phyloP scores from a whole-genome alignment of 768 basidiomycete species.

The Pisolithus microcarpus region DNA sequence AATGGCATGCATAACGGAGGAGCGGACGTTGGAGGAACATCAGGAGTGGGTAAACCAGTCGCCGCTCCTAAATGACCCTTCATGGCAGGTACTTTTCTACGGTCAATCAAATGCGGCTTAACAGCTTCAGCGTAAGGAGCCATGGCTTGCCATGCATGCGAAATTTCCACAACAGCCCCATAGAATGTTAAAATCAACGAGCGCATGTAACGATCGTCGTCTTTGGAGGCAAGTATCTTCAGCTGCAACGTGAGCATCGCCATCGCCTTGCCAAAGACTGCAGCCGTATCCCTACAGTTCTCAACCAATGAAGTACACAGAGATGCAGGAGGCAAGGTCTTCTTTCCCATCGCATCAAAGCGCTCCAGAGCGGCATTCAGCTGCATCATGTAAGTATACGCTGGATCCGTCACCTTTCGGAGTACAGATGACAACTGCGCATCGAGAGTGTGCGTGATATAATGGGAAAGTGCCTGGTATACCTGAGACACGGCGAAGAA shows the following conservation, averaged over 20 bases:
- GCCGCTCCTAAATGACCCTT: conserved; percentile 26
- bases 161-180: conserved; percentile 84
- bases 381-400: conserved; percentile 70
- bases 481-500: conserved; percentile 90
- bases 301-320: conserved; percentile 76
- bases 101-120: conserved; percentile 51
- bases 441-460: conserved; percentile 74
- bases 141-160: conserved; percentile 76
- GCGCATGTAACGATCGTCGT: conserved; percentile 83
- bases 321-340: conserved; percentile 56
- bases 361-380: conserved; percentile 85
- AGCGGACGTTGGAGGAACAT: conserved; percentile 22
- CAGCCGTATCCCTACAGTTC: conserved; percentile 76
- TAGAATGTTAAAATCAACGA: conserved; percentile 84
- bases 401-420: conserved; percentile 79
- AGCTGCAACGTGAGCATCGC: conserved; percentile 76
- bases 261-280: conserved; percentile 82
- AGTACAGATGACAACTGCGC: conserved; percentile 77
- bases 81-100: conserved; percentile 28
- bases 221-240: conserved; percentile 60
- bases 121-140: conserved; percentile 64
- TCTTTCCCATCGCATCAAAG: conserved; percentile 77
- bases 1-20: conserved; percentile 21
- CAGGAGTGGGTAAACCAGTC: conserved; percentile 17
- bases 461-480: conserved; percentile 82